Evolutionary conservation across 2,329 filamentous ascomycete species (phyloP), one percentile per base, ranked within the genome.

Genomic region (Xylariaceae sp.): DNA sequence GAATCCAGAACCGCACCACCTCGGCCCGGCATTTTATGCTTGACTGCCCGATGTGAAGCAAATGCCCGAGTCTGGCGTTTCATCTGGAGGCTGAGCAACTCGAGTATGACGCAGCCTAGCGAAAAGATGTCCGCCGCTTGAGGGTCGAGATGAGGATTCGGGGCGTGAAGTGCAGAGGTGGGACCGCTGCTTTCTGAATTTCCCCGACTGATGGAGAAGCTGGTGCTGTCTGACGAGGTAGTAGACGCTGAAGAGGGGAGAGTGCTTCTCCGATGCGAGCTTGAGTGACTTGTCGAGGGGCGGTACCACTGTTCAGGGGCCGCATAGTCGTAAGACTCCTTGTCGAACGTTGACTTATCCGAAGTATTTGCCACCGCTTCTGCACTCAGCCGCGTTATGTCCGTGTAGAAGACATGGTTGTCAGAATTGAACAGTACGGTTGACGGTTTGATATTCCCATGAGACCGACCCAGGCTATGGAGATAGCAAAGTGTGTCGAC

Each of bases 91-190:
- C 85, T 86, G 19, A 91, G 68, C 26, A 92, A 80, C 61, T 93
- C 89, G 16, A 91, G 76, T 57, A 89, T 89, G 49, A 91, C 80
- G 69, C 88, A 89, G 9, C 85, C 89, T 1, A 91, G 77, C 2
- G 88, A 89, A 73, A 89, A 93, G 19, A 92, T 77, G 68, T 92
- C 89, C 44, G 86, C 84, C 57, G 83, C 81, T 60, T 84, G 82
- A 2, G 80, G 77, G 60, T 82, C 77, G 18, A 80, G 73, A 37
- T 77, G 76, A 1, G 77, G 75, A 20, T 75, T 77, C 1, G 77
- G 72, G 1, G 72, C 66, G 29, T 74, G 66, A 20, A 75, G 65
- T 63, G 71, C 74, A 42, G 73, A 67, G 40, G 67, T 67, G 12
- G 71, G 68, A 21, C 68, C 72, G 50, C 57, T 61, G 12, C 52